phyloP scores from a whole-genome alignment of 306 rosid species.

The Leucaena leucocephala region DNA sequence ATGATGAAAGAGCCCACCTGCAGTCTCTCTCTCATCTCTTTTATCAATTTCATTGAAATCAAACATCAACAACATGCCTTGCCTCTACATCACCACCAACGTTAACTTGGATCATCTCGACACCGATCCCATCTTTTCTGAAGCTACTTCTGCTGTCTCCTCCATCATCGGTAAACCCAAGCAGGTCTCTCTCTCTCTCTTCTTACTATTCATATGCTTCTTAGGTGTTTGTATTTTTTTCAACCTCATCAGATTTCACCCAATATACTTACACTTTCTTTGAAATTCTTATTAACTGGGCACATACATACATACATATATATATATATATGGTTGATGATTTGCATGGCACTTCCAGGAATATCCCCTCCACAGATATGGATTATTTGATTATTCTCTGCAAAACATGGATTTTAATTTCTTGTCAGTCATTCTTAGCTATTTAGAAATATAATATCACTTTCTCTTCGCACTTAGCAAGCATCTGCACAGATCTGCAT shows the following conservation, averaged over 20 bases:
- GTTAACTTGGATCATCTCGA: constrained; percentile 70
- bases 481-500: neutral
- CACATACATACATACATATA: too few species aligned
- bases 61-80: constrained; percentile 50
- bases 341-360: neutral
- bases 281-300: neutral
- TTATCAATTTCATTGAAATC: neutral
- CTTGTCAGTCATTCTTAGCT: neutral
- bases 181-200: constrained; percentile 40
- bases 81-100: constrained; percentile 81
- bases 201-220: neutral
- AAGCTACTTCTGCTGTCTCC: constrained; percentile 70
- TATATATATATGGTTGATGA: neutral
- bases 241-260: neutral
- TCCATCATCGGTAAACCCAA: constrained; percentile 73
- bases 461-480: neutral
- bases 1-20: neutral
- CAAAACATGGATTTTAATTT: neutral
- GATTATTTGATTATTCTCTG: neutral
- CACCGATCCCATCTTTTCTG: constrained; percentile 67
- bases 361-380: neutral
- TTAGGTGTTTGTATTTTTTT: neutral
- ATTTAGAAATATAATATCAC: neutral
- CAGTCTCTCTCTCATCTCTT: neutral
- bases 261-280: neutral